Evolutionary conservation across 305 asterid genomes (phyloP).

Genomic region (Caryopteris hybrid): DNA sequence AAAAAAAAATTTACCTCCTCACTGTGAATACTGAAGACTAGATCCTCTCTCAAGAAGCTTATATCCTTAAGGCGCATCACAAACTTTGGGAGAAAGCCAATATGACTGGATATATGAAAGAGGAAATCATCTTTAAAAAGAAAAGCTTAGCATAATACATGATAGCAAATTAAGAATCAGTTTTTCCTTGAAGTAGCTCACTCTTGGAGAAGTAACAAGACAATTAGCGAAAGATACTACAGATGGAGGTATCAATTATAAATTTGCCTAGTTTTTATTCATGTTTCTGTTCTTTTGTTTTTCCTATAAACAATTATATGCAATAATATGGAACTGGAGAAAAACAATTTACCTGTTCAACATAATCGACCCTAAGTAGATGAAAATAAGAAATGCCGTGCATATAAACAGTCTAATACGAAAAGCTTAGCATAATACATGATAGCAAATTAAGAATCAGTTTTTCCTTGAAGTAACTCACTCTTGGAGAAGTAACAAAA

Average conservation of each 20-base stretch:
- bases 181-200: background rate
- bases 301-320: too few relatives aligned
- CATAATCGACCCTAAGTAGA: too few relatives aligned
- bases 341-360: too few relatives aligned
- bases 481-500: background rate
- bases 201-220: background rate
- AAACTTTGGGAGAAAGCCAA: constrained; percentile 75
- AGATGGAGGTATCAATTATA: background rate
- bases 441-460: background rate
- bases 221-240: background rate
- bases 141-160: constrained; percentile 6
- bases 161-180: background rate
- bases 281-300: too few relatives aligned
- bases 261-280: background rate
- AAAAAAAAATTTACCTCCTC: constrained; percentile 65
- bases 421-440: background rate
- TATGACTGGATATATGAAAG: constrained; percentile 50
- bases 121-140: constrained; percentile 23
- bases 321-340: too few relatives aligned
- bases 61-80: constrained; percentile 70
- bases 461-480: background rate
- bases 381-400: too few relatives aligned
- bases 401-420: too few relatives aligned
- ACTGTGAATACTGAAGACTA: constrained; percentile 80
- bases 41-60: constrained; percentile 80